Conservation (phyloP, 345 rosid species). For the Cardiospermum halicacabum region DNA sequence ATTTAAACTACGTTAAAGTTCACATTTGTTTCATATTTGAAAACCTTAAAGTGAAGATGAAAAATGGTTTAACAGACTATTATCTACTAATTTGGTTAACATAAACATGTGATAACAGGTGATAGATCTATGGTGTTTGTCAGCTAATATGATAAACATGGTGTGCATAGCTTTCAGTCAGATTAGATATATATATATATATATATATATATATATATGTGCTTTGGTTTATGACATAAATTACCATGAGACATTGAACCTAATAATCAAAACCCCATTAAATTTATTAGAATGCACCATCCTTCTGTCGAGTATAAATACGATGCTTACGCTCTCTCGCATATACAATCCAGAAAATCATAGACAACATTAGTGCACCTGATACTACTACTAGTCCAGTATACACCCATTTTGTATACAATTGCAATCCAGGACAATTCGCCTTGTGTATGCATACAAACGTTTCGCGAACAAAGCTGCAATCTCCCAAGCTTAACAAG, state of each 20-base stretch:
- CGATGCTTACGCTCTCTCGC: slow-evolving; percentile 86
- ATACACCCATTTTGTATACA: slow-evolving; percentile 67
- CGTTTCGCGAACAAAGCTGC: slow-evolving; percentile 74
- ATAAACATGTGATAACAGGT: too few relatives aligned
- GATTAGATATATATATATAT: too few relatives aligned
- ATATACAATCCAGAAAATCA: slow-evolving; percentile 90
- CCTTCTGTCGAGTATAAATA: slow-evolving; percentile 50
- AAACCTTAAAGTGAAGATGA: too few relatives aligned
- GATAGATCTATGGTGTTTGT: too few relatives aligned
- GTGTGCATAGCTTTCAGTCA: too few relatives aligned
- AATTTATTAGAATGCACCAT: not conserved
- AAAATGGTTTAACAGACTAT: too few relatives aligned
- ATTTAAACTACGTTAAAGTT: too few relatives aligned
- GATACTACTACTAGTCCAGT: slow-evolving; percentile 73
- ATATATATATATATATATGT: too few relatives aligned
- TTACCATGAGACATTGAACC: slow-evolving; percentile 30
- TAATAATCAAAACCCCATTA: slow-evolving; percentile 18
- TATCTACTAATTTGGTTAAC: too few relatives aligned
- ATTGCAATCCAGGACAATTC: slow-evolving; percentile 64
- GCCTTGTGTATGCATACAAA: slow-evolving; percentile 43
- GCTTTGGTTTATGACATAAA: not conserved
- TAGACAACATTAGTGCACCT: slow-evolving; percentile 77
- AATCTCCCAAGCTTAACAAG: slow-evolving; percentile 65
- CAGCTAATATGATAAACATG: too few relatives aligned
- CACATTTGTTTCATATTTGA: too few relatives aligned